Base-by-base conservation (phyloP, 75 land plant species). In the Picea sitchensis region DNA sequence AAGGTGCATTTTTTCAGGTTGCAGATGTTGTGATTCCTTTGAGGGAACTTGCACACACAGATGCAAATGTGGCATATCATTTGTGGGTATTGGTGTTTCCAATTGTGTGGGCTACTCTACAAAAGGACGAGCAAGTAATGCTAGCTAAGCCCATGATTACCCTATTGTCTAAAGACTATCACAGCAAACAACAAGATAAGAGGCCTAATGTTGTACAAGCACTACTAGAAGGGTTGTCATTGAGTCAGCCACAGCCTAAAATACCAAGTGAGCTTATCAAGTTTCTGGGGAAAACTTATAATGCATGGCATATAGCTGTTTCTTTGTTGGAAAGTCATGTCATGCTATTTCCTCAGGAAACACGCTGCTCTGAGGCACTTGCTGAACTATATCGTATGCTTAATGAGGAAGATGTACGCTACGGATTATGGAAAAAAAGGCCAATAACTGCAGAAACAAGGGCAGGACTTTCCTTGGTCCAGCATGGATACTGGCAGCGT, bases 121-220 rank as follows among this genome's bases (percentile, higher is more conserved):
- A 85, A 60, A 98, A 98, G 80, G 98, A 95, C 26, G 99, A 98
- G 58, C 99, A 98, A 79, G 92, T 98, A 23, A 77, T 81, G 60
- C 83, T 98, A 31, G 99, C 99, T 36, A 98, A 98, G 71, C 99
- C 99, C 3, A 93, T 95, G 92, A 95, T 95, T 36, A 80, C 91
- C 32, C 87, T 98, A 20, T 77, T 98, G 23, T 98, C 99, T 23
- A 98, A 92, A 80, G 99, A 98, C 77, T 98, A 98, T 81, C 99
- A 98, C 77, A 92, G 88, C 79, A 98, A 89, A 82, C 99, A 98
- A 82, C 94, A 92, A 65, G 88, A 81, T 41, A 87, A 84, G 79
- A 87, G 99, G 76, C 99, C 99, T 58, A 98, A 98, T 91, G 99
- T 98, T 82, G 96, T 98, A 30, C 99, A 98, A 81, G 99, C 99